Base-by-base conservation (phyloP, 2,329 filamentous ascomycete genomes). In the Ascochyta pisi region DNA sequence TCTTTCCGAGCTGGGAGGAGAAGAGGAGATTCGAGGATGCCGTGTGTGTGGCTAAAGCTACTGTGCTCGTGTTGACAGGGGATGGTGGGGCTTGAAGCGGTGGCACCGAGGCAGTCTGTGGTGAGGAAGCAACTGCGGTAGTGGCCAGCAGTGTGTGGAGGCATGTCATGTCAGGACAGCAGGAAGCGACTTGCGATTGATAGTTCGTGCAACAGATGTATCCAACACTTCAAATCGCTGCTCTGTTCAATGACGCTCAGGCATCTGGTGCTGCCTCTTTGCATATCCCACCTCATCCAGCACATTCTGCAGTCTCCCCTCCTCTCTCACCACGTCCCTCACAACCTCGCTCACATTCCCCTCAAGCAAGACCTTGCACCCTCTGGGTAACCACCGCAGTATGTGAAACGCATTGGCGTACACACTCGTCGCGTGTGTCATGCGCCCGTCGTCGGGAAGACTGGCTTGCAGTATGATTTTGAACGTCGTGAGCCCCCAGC, bases 381-480 rank as follows among this genome's bases (percentile, higher is more conserved):
- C 67, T 58, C 74, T 67, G 2, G 79, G 78, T 54, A 81, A 59
- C 78, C 78, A 81, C 13, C 78, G 59, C 34, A 81, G 62, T 31
- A 80, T 80, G 54, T 79, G 78, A 54, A 81, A 81, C 0, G 78
- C 78, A 52, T 80, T 80, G 13, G 77, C 78, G 52, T 80, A 80
- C 7, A 80, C 76, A 23, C 75, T 78, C 3, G 74, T 77, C 24
- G 76, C 75, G 8, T 73, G 71, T 1, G 49, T 57, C 9, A 60
- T 45, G 8, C 57, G 33, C n/a, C 63, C 38, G 27, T 74, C 73
- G 37, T 71, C 69, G 0, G 73, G 71, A 16, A 76, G 57, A 37
- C 64, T 65, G 3, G 65, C 60, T 19, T 70, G 76, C 43, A 79
- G 68, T 16, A 73, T 67, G 26, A 81, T 77, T 33, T 73, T 74